Base-by-base conservation (phyloP, 2,329 filamentous ascomycete genomes). In the Sarocladium brachiariae region DNA sequence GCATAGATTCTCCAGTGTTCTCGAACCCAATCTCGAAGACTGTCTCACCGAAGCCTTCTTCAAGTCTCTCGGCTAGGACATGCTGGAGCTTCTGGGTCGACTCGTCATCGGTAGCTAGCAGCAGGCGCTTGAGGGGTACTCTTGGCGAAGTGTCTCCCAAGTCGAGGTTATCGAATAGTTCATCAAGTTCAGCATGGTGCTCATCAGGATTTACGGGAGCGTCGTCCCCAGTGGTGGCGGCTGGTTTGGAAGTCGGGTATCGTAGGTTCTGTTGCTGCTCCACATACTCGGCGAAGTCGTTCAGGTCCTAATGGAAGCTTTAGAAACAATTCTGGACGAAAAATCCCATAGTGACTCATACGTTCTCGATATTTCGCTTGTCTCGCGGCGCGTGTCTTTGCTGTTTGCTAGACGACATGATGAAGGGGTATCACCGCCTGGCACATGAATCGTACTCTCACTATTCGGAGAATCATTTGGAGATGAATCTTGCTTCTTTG, bases 261-360 rank as follows among this genome's bases (percentile, higher is more conserved):
- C 87, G 84, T 47, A 84, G 70, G 13, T 84, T 83, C 68, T 97
- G 93, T 66, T 97, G 91, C 65, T 90, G 87, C 68, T 97, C 90
- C 57, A 96, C 93, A 62, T 96, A 97, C 62, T 99, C 93, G 67
- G 91, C 90, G 65, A 99, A 99, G 61, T 97, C 93, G 72, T 87
- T 93, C 51, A 99, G 78, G 11, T 92, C 91, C 77, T 79, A 47
- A 0, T 58, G 33, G 31, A 18, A 24, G 24, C 50, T 43, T 9
- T 38, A 16, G 23, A 7, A 9, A 21, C 13, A 9, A 4, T 31
- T 13, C 4, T 31, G 21, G 34, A 39, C 6, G 8, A 13, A 7
- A 21, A 6, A 3, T 13, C 4, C 14, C 19, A 4, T 27, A 48
- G 6, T 25, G 27, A 23, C 30, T 25, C 46, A 47, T 79, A 92